Evolutionary conservation across 768 basidiomycete species (phyloP), one percentile per base, ranked within the genome.

Genomic region (Mycena vitilis): DNA sequence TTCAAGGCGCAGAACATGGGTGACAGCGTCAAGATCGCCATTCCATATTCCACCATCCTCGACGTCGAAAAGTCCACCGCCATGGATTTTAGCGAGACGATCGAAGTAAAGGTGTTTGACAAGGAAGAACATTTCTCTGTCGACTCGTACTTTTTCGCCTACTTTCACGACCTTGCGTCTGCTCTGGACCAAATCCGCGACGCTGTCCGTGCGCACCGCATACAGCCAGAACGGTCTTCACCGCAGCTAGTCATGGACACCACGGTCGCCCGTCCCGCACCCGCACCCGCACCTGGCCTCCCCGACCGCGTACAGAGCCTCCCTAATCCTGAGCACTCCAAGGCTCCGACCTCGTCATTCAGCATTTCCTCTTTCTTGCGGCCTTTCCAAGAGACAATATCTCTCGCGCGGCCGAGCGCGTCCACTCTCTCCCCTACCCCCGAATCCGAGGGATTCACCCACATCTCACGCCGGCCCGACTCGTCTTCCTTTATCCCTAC

Each of bases 1-100:
- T 96, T 99, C 83, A 95, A 95, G 77, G 91, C 93, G 18, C 96
- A 98, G 82, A 98, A 98, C 78, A 92, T 92, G 86, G 97, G 98
- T 3, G 95, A 98, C 74, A 93, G 89, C 73, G 95, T 98, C 72
- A 98, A 98, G 94, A 95, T 99, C 75, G 95, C 96, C 36, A 95
- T 99, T 57, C 98, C 97, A 0, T 95, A 98, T 72, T 91, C 95
- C 18, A 88, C 89, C 6, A 89, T 99, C 67, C 79, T 95, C 55
- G 95, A 98, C 72, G 91, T 98, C 36, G 96, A 97, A 68, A 90
- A 89, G 75, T 93, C 94, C 10, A 86, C 89, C 1, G 93, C 93
- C 2, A 91, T 98, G 84, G 97, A 98, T 76, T 98, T 98, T 75
- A 96, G 95, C 70, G 96, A 98, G 77, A 96, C 96, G 0, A 92